Percentiles rank a stretch among this genome's conserved stretches.
Conservation (phyloP, 75 land plant genomes). For the Selaginella tamariscina region DNA sequence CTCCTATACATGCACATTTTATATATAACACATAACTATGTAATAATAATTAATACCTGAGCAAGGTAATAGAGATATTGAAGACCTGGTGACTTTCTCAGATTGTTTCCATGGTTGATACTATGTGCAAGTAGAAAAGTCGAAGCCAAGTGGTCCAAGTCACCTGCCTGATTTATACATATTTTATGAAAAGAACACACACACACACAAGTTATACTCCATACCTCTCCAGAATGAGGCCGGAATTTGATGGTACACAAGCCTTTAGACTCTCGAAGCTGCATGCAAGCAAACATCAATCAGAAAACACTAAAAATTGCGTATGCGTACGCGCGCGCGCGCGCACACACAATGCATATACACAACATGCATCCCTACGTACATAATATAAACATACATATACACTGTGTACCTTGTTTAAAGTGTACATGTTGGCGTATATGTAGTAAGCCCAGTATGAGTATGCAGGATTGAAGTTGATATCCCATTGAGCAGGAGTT, state of each 20-base stretch:
- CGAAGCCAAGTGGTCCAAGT: conserved; percentile 4
- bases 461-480: conserved; percentile 2
- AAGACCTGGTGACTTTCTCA: conserved; percentile 1
- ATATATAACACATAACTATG: not conserved
- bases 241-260: conserved; percentile 6
- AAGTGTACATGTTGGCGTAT: conserved; percentile 7
- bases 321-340: no score
- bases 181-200: not conserved
- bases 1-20: not conserved
- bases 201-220: not conserved
- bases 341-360: not conserved
- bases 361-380: not conserved
- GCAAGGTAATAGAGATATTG: conserved; percentile 7
- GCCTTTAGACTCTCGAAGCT: conserved; percentile 9
- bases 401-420: conserved; percentile 1
- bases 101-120: not conserved
- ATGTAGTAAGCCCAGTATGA: conserved; percentile 13
- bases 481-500: conserved; percentile 9
- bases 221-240: conserved; percentile 7
- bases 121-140: conserved; percentile 6
- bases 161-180: conserved; percentile 2
- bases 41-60: not conserved
- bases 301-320: no score
- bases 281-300: no score
- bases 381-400: not conserved